phyloP scores from a whole-genome alignment of 1,139 yeast species.

The Hemisphaericaspora subhashii region DNA sequence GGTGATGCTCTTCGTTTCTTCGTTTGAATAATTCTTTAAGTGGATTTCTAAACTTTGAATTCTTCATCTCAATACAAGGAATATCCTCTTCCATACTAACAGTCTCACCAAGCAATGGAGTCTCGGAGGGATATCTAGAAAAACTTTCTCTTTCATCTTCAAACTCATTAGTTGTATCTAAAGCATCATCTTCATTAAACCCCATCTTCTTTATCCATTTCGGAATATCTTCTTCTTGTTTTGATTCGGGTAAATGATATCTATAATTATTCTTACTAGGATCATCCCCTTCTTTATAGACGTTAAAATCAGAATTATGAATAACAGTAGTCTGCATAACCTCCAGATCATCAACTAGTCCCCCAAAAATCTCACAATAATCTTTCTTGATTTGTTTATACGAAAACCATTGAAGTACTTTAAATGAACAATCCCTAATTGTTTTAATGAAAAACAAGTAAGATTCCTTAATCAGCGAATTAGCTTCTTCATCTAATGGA shows the following conservation, averaged over 20 bases:
- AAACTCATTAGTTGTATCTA: too few relatives aligned
- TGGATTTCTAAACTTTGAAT: not conserved
- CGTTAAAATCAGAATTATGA: constrained; percentile 5
- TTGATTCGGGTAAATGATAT: too few relatives aligned
- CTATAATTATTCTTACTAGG: not conserved
- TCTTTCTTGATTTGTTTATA: constrained; percentile 7
- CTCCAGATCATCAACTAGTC: not conserved
- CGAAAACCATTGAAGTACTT: constrained; percentile 4
- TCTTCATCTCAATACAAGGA: not conserved
- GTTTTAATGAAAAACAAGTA: constrained; percentile 2
- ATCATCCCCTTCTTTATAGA: too few relatives aligned
- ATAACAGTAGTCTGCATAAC: constrained; percentile 2
- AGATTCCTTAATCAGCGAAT: not conserved
- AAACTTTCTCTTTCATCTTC: too few relatives aligned
- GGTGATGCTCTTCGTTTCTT: not conserved
- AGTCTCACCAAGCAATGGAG: too few relatives aligned
- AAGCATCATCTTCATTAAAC: too few relatives aligned
- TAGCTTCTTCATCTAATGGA: not conserved
- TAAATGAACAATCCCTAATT: constrained; percentile 1
- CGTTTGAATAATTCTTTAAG: constrained; percentile 2
- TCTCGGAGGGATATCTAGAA: too few relatives aligned
- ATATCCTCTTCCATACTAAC: too few relatives aligned
- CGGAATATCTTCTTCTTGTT: too few relatives aligned
- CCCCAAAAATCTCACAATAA: constrained; percentile 5
- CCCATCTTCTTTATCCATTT: too few relatives aligned